Conservation (phyloP, 2,329 filamentous ascomycete species). For the Fusarium nanum region DNA sequence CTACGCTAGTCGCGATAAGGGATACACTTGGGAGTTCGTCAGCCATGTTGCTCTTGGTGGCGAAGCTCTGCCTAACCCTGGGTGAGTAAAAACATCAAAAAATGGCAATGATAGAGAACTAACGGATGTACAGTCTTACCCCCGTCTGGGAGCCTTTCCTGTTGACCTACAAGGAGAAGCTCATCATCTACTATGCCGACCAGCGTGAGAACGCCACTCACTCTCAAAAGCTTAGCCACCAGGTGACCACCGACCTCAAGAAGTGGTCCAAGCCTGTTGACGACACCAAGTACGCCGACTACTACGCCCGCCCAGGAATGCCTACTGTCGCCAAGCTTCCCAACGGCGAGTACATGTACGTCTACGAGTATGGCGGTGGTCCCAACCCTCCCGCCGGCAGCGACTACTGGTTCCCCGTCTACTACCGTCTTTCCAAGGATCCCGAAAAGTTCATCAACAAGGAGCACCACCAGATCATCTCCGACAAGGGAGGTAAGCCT, state of each 20-base stretch:
- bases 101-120: background rate
- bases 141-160: conserved; percentile 67
- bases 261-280: conserved; percentile 68
- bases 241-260: conserved; percentile 67
- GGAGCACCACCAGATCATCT: conserved; percentile 49
- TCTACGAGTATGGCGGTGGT: conserved; percentile 70
- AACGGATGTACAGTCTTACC: conserved; percentile 56
- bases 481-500: conserved; percentile 50
- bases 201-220: conserved; percentile 70
- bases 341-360: conserved; percentile 66
- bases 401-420: conserved; percentile 56
- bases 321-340: conserved; percentile 69
- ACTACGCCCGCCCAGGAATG: conserved; percentile 76
- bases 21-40: conserved; percentile 73
- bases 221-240: conserved; percentile 77
- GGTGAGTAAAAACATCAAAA: background rate
- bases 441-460: conserved; percentile 54
- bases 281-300: conserved; percentile 71
- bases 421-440: conserved; percentile 57
- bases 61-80: conserved; percentile 70
- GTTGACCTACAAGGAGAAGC: conserved; percentile 65
- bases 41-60: conserved; percentile 73
- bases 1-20: conserved; percentile 72
- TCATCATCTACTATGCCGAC: conserved; percentile 78
- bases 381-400: conserved; percentile 46